phyloP scores from a whole-genome alignment of 495 filamentous ascomycete species.

The Xylaria venustula region DNA sequence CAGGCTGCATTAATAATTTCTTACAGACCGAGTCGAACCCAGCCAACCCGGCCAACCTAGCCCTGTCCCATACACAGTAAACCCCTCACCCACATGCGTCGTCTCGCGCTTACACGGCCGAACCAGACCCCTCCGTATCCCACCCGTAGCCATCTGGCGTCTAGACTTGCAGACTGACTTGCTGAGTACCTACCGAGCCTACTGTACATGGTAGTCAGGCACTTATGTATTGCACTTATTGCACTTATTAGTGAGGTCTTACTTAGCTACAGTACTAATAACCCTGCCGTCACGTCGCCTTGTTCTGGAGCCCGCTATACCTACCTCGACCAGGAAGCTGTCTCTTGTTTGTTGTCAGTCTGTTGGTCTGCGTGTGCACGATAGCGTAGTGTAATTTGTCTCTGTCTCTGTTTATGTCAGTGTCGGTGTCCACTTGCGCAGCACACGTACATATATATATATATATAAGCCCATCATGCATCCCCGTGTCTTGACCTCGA shows the following conservation, averaged over 20 bases:
- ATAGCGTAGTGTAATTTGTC: neutral
- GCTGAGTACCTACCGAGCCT: too few species aligned
- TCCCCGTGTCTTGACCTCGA: conserved; percentile 26
- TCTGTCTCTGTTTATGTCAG: too few species aligned
- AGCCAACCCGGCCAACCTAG: too few species aligned
- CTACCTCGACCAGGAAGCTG: neutral
- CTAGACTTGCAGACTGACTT: too few species aligned
- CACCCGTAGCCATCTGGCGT: neutral
- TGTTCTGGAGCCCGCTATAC: neutral
- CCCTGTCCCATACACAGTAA: too few species aligned
- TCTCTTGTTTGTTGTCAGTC: too few species aligned
- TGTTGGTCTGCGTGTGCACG: neutral
- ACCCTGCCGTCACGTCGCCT: neutral
- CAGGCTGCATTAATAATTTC: conserved; percentile 16
- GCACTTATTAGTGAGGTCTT: too few species aligned
- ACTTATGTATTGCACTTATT: too few species aligned
- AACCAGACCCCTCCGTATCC: neutral
- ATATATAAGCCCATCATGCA: conserved; percentile 31
- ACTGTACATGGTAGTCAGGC: too few species aligned
- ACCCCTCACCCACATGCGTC: conserved; percentile 13
- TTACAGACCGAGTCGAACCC: conserved; percentile 1
- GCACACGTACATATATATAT: neutral
- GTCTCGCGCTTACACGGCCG: neutral
- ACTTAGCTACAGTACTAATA: too few species aligned
- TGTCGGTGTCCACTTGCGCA: neutral